Evolutionary conservation across 768 basidiomycete species (phyloP), one percentile per base, ranked within the genome.

Genomic region (Serpula lacrymans): DNA sequence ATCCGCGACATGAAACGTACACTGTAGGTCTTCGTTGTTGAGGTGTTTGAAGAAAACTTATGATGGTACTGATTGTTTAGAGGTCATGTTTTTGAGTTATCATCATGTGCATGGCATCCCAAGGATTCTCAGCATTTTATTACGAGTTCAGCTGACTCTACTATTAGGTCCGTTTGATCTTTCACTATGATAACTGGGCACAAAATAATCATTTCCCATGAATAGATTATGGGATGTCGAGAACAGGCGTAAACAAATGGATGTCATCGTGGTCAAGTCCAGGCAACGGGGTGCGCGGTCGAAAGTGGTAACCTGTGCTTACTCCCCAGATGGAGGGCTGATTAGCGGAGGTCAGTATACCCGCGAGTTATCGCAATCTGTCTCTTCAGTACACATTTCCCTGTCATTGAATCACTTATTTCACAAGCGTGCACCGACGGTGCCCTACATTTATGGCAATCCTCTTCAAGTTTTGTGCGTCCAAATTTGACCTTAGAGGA

Each of bases 1-100:
- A 88, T 99, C 51, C 85, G 96, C 41, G 96, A 99, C 65, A 94
- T 99, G 89, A 91, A 91, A 64, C 85, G 98, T 58, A 99, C 96
- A n/a, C 76, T 85, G 95, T 95, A 53, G 50, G 92, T 70, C 35
- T 13, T 11, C 7, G 46, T 42, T 12, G 16, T 43, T 21, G 7
- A 46, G 50, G 34, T 37, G 20, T 34, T 30, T 46, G 14, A 36
- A 48, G n/a, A 23, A 25, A 18, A 37, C 28, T 40, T 27, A 41
- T 30, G 9, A 41, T 56, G 14, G 48, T 40, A n/a, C 9, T 18
- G 18, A 36, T 17, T 12, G 21, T 44, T 14, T 43, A 97, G 94
- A 21, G 96, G 96, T 2, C 96, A 99, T 66, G 94, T 97, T 29
- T 83, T 85, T 16, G 94, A 97, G 60, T 54, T 98, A 48, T 85